Base-by-base conservation (phyloP, 164 flowering plant species). In the Santalum album region DNA sequence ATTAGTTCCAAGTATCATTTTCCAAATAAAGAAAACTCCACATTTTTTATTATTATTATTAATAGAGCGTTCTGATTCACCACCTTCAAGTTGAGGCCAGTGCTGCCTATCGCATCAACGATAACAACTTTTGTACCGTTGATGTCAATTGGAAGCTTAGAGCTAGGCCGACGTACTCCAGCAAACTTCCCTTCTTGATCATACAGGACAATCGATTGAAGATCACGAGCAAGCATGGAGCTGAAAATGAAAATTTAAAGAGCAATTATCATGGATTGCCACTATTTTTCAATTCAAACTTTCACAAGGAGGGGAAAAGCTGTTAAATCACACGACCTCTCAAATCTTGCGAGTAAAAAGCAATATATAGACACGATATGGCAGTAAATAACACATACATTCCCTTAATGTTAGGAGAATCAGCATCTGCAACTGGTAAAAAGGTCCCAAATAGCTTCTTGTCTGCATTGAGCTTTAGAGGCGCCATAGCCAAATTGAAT, bases 401-500 rank as follows among this genome's bases (percentile, higher is more conserved):
- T 74, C 97, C 99, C 74, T 85, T 89, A 16, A 87, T 79, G 55
- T 75, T 60, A n/a, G 91, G 67, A 53, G 96, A 76, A 66, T 80
- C 62, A 1, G 65, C 20, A 64, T 82, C 79, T 52, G 81, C 96
- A 27, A 80, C 62, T 17, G 99, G 96, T 43, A 92, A 68, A 63
- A 92, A 83, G 32, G 96, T 85, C 57, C 99, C 99, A 57, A 25
- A 92, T 44, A 89, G 95, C 74, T 89, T 92, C 71, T 92, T 92
- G 77, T 92, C 99, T 49, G 97, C 96, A 68, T 80, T 89, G 56
- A 85, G 23, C 74, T 83, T 56, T 55, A 92, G 65, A 64, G 97
- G 97, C 54, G 97, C 99, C 91, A 92, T 66, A n/a, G 97, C 87
- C 82, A 92, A 76, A 78, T 92, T 92, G 69, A 86, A 92, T 55